phyloP scores from a whole-genome alignment of 139 green algal genomes.

The Dunaliella primolecta region DNA sequence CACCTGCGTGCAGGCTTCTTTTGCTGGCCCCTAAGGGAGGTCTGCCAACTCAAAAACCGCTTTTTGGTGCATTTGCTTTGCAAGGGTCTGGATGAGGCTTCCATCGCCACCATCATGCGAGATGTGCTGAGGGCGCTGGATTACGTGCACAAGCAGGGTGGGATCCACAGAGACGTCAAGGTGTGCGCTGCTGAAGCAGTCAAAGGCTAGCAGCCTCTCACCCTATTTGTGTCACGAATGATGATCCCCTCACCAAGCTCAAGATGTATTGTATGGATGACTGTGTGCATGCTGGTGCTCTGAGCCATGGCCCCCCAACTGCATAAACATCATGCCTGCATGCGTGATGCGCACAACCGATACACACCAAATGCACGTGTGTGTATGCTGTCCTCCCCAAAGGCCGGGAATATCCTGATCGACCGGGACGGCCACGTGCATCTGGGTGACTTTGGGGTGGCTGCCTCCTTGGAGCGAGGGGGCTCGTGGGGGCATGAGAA shows the following conservation, averaged over 20 bases:
- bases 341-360: background rate
- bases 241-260: no score
- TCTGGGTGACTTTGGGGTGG: constrained; percentile 97
- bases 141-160: constrained; percentile 92
- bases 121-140: constrained; percentile 91
- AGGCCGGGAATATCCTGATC: constrained; percentile 98
- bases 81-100: constrained; percentile 86
- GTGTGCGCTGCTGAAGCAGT: constrained; percentile 32
- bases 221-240: no score
- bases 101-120: constrained; percentile 92
- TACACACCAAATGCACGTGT: background rate
- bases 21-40: background rate
- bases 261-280: no score
- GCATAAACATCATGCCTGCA: no score
- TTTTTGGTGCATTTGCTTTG: no score
- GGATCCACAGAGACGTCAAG: constrained; percentile 98
- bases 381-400: no score
- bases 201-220: no score
- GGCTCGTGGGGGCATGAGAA: constrained; percentile 84
- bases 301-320: no score
- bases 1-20: background rate
- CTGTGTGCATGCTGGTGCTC: no score
- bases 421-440: constrained; percentile 83
- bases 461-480: constrained; percentile 82
- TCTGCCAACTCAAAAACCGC: no score